Conservation (phyloP, 2,329 filamentous ascomycete genomes). For the Venturia asperata region DNA sequence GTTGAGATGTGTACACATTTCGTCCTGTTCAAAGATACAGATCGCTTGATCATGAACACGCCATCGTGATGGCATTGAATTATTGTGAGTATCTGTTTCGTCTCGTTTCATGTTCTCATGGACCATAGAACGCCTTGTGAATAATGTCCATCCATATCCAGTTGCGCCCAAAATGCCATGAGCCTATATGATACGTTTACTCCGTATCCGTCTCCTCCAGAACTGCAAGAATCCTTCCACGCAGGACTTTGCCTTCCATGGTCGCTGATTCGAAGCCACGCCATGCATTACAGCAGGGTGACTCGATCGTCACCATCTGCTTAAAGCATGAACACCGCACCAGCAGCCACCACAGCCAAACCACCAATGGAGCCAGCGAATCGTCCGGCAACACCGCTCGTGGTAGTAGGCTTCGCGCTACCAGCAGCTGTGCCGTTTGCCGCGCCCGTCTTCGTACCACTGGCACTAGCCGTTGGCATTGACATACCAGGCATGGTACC, state of each 20-base stretch:
- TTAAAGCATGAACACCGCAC: conserved; percentile 3
- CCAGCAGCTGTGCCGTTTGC: not conserved
- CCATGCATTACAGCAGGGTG: not conserved
- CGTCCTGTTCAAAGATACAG: not conserved
- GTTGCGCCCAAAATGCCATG: not conserved
- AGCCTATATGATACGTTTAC: no score
- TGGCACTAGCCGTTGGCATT: not conserved
- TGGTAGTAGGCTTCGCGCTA: not conserved
- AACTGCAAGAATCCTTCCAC: not conserved
- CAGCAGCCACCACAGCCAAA: conserved; percentile 10
- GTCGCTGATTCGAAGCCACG: not conserved
- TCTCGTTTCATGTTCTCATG: not conserved
- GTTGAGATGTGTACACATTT: no score
- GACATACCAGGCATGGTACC: not conserved
- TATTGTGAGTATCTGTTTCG: not conserved
- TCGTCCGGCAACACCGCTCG: conserved; percentile 2
- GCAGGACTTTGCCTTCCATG: not conserved
- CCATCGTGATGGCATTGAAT: not conserved
- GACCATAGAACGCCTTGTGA: not conserved
- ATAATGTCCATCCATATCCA: not conserved
- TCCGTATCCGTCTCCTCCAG: not conserved
- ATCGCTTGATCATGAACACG: not conserved
- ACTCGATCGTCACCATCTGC: not conserved
- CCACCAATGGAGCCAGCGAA: conserved; percentile 7
- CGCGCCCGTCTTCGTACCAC: not conserved